Evolutionary conservation across 108 stramenopile species (phyloP).

Genomic region (Mayamaea pseudoterrestris): DNA sequence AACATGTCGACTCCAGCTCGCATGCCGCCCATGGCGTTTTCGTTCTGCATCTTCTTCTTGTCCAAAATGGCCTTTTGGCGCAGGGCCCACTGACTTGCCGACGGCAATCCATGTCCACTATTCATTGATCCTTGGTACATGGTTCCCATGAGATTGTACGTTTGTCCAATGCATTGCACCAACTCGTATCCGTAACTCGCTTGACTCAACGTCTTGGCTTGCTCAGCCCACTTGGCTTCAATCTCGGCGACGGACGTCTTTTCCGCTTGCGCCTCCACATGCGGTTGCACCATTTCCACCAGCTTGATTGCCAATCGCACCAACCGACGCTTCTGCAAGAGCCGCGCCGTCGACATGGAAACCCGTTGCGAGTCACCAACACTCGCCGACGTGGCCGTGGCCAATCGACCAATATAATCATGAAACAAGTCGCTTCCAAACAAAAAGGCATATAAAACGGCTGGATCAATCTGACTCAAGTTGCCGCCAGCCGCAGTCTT

Average conservation of each 20-base stretch:
- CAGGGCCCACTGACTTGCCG: slow-evolving; percentile 52
- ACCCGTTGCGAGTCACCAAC: slow-evolving; percentile 29
- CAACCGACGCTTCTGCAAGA: slow-evolving; percentile 54
- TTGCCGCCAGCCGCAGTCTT: slow-evolving; percentile 21
- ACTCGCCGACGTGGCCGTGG: slow-evolving; percentile 50
- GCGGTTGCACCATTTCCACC: slow-evolving; percentile 28
- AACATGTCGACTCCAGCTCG: slow-evolving; percentile 31
- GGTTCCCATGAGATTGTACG: slow-evolving; percentile 44
- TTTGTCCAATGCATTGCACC: slow-evolving; percentile 47
- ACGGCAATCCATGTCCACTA: slow-evolving; percentile 59
- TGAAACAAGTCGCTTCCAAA: slow-evolving; percentile 73
- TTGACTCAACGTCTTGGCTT: slow-evolving; percentile 33
- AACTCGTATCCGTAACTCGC: slow-evolving; percentile 60
- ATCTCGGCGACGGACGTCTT: slow-evolving; percentile 27
- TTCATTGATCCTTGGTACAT: slow-evolving; percentile 50
- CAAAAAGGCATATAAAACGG: slow-evolving; percentile 58
- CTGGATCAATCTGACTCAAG: slow-evolving; percentile 34
- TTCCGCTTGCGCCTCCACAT: slow-evolving; percentile 10
- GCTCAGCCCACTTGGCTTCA: slow-evolving; percentile 34
- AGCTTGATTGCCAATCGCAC: slow-evolving; percentile 57
- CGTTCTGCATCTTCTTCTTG: slow-evolving; percentile 13
- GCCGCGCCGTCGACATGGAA: slow-evolving; percentile 26
- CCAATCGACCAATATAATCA: slow-evolving; percentile 50
- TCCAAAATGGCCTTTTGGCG: slow-evolving; percentile 25
- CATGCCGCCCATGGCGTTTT: slow-evolving; percentile 24